Percentiles rank a stretch among this genome's conserved stretches.
Conservation (phyloP, 768 basidiomycete genomes). For the Hericium coralloides region DNA sequence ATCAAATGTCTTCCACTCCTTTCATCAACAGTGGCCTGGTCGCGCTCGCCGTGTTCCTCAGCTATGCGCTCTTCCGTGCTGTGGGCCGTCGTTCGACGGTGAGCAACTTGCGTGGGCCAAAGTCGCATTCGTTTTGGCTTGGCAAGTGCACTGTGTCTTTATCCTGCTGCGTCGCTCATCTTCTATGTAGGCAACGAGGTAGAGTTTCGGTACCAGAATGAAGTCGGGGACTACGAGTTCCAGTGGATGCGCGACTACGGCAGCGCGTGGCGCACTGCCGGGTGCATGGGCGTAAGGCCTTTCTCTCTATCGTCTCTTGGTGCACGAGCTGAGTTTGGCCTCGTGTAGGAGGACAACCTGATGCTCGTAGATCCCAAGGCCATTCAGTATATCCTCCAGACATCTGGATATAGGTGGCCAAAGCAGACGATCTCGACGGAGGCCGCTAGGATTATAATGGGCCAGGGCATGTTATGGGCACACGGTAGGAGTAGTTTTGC, state of each 20-base stretch:
- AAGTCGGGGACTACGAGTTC: conserved; percentile 4
- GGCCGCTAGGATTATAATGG: conserved; percentile 12
- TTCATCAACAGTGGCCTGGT: no score
- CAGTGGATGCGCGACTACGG: conserved; percentile 7
- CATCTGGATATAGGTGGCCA: conserved; percentile 19
- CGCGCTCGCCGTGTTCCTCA: no score
- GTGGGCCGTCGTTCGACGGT: not conserved
- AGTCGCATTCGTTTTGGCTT: not conserved
- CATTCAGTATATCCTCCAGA: conserved; percentile 21
- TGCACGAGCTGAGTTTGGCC: not conserved
- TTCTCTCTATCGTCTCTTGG: not conserved
- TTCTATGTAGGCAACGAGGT: not conserved
- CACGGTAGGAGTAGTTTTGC: conserved; percentile 7
- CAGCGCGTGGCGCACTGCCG: conserved; percentile 9
- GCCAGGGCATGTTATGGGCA: conserved; percentile 8
- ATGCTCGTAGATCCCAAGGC: conserved; percentile 11
- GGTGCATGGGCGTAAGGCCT: conserved; percentile 11
- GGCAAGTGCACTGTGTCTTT: not conserved
- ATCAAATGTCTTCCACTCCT: no score
- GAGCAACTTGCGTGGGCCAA: not conserved
- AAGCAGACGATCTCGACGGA: conserved; percentile 8
- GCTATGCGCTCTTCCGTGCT: no score
- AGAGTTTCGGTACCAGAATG: not conserved
- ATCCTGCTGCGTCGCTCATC: not conserved
- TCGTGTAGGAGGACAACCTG: not conserved